Percentiles rank a stretch among this genome's conserved stretches.
Evolutionary conservation across 805 yeast species (phyloP).

Genomic region (Monosporozyma yasuniensis): DNA sequence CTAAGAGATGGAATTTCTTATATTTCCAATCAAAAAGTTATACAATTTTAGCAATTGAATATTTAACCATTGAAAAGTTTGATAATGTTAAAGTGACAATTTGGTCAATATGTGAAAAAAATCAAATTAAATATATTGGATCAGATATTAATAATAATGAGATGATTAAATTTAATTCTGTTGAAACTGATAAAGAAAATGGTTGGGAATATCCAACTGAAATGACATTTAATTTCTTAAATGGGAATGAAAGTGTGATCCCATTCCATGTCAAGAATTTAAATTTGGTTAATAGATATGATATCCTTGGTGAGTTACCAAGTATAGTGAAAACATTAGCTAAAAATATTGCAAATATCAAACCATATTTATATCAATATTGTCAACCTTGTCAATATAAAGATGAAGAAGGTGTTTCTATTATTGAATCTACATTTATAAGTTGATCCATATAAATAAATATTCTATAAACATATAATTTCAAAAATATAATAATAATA

Average conservation of each 20-base stretch:
- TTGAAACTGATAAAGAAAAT: slow-evolving; percentile 46
- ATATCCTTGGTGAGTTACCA: slow-evolving; percentile 84
- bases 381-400: slow-evolving; percentile 48
- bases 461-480: not conserved
- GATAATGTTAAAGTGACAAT: slow-evolving; percentile 33
- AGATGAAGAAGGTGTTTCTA: slow-evolving; percentile 56
- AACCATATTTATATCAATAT: slow-evolving; percentile 79
- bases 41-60: slow-evolving; percentile 76
- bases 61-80: slow-evolving; percentile 71
- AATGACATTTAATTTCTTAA: slow-evolving; percentile 27
- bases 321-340: slow-evolving; percentile 69
- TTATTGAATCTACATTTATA: slow-evolving; percentile 74
- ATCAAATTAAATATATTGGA: slow-evolving; percentile 39
- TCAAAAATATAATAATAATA: not conserved
- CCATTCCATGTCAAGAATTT: slow-evolving; percentile 40
- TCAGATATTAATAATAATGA: slow-evolving; percentile 51
- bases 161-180: slow-evolving; percentile 24
- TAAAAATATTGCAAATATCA: slow-evolving; percentile 72
- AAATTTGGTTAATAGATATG: slow-evolving; percentile 65
- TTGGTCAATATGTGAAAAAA: slow-evolving; percentile 39
- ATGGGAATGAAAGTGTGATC: slow-evolving; percentile 17
- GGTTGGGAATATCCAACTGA: slow-evolving; percentile 72
- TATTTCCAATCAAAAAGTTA: slow-evolving; percentile 60
- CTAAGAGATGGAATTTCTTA: slow-evolving; percentile 78
- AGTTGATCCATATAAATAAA: slow-evolving; percentile 3